phyloP scores from a whole-genome alignment of 192 early-diverging fungal species.

The Linderina pennispora region DNA sequence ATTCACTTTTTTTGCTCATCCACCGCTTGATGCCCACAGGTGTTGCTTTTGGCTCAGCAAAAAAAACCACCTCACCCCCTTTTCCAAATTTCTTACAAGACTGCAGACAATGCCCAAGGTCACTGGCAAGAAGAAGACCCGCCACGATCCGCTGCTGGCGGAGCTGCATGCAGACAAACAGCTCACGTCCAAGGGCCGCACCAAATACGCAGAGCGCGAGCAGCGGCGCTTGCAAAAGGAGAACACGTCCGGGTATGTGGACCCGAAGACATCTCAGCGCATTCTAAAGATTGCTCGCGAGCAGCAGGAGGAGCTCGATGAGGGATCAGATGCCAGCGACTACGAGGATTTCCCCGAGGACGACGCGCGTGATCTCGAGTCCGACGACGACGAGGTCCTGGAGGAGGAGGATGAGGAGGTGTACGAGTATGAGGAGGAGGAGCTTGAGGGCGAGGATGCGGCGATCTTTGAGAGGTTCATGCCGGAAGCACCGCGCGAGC shows the following conservation, averaged over 20 bases:
- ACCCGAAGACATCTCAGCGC: slow-evolving; percentile 83
- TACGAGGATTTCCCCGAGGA: slow-evolving; percentile 19
- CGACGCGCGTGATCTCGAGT: too few relatives aligned
- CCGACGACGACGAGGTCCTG: slow-evolving; percentile 25
- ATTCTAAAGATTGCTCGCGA: slow-evolving; percentile 82
- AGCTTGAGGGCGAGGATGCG: slow-evolving; percentile 74
- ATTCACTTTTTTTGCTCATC: too few relatives aligned
- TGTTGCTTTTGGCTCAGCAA: too few relatives aligned
- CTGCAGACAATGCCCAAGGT: slow-evolving; percentile 27
- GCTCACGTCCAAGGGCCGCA: slow-evolving; percentile 45
- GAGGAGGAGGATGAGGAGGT: slow-evolving; percentile 66
- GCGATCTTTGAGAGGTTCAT: slow-evolving; percentile 89
- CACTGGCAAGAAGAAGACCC: slow-evolving; percentile 33
- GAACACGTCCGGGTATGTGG: slow-evolving; percentile 50
- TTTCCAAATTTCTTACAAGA: too few relatives aligned
- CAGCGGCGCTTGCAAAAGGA: slow-evolving; percentile 49
- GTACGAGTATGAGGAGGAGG: slow-evolving; percentile 63
- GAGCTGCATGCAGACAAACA: slow-evolving; percentile 62
- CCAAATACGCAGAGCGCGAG: slow-evolving; percentile 56
- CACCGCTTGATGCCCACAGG: too few relatives aligned
- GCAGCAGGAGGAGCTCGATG: slow-evolving; percentile 86
- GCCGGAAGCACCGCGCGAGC: slow-evolving; percentile 72
- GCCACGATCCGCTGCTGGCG: slow-evolving; percentile 85
- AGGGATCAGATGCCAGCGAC: slow-evolving; percentile 57
- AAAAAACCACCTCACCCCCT: too few relatives aligned